Evolutionary conservation across 768 basidiomycete genomes (phyloP), one percentile per base, ranked within the genome.

Genomic region (Tulasnella sp.): DNA sequence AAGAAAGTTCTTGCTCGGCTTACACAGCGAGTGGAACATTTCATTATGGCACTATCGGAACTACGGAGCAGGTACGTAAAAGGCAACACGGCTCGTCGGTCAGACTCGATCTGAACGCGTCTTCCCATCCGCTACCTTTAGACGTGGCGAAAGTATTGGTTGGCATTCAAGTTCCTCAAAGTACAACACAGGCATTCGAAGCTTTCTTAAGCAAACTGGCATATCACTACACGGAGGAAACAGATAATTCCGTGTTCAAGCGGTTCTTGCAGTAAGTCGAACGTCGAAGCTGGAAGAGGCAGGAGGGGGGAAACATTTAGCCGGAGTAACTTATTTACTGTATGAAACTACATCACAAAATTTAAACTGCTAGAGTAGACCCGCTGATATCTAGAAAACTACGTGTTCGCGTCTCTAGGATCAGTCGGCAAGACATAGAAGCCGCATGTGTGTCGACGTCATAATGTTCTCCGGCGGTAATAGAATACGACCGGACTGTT

Each of bases 21-120:
- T 99, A 62, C 90, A 90, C 37, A 82, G 86, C 22, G 89, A 88
- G 32, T 98, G 95, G 95, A 98, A 95, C 79, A 93, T 99, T 65
- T 91, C 94, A 1, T 79, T 99, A 75, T 99, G 98, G 83, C 97
- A 99, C 79, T 99, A 99, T 80, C 86, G 97, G 71, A 98, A 98
- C 79, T 96, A 98, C 73, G 97, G 97, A 36, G 94, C 91, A 78
- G 95, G 95, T 93, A 76, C 73, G 89, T 83, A n/a, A n/a, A n/a
- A n/a, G n/a, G n/a, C n/a, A n/a, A n/a, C 44, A 19, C 8, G 67
- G 19, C 29, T 65, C 59, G 12, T n/a, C 69, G 26, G 59, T 32
- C 73, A 68, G 19, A 62, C 66, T 62, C 37, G 74, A 29, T 68
- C 67, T 44, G 44, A 8, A 17, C 9, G 63, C 59, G 29, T 14